These are phyloP conservation scores for Durio zibethinus DNA, from an alignment of 345 rosid genomes.

Conservation along the genomic window DNA sequence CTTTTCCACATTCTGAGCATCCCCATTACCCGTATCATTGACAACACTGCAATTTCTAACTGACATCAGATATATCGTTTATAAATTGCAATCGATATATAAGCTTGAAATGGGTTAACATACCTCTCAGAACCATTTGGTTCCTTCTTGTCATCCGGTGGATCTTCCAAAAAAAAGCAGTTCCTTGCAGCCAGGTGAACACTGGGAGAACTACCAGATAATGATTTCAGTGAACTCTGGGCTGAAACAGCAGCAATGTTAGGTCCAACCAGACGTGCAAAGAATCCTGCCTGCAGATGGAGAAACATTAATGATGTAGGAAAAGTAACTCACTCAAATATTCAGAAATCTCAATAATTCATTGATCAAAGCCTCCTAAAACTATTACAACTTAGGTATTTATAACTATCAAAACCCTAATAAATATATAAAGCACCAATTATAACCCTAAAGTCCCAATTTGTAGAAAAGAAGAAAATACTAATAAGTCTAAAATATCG, in stretches of 20 bases:
- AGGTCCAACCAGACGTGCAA: conserved; percentile 58
- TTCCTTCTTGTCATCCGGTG: conserved; percentile 56
- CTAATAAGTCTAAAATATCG: no score
- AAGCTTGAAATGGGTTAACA: background rate
- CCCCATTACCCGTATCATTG: conserved; percentile 35
- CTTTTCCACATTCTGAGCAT: conserved; percentile 35
- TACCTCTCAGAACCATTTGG: conserved; percentile 54
- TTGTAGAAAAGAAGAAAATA: no score
- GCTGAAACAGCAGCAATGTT: conserved; percentile 77
- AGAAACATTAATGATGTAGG: background rate
- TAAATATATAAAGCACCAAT: no score
- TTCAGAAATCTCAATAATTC: no score
- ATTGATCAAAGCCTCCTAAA: no score
- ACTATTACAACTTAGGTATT: no score
- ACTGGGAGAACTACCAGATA: conserved; percentile 51
- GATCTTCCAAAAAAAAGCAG: conserved; percentile 87
- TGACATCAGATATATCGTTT: conserved; percentile 28
- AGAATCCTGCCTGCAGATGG: conserved; percentile 66
- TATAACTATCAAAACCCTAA: no score
- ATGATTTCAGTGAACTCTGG: conserved; percentile 57
- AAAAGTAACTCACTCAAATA: no score
- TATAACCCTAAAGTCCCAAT: no score
- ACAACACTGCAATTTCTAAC: conserved; percentile 48
- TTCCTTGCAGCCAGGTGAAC: conserved; percentile 75
- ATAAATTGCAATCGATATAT: conserved; percentile 12